Evolutionary conservation across 495 filamentous ascomycete genomes (phyloP), one percentile per base, ranked within the genome.

Genomic region (Podospora fimiseda): DNA sequence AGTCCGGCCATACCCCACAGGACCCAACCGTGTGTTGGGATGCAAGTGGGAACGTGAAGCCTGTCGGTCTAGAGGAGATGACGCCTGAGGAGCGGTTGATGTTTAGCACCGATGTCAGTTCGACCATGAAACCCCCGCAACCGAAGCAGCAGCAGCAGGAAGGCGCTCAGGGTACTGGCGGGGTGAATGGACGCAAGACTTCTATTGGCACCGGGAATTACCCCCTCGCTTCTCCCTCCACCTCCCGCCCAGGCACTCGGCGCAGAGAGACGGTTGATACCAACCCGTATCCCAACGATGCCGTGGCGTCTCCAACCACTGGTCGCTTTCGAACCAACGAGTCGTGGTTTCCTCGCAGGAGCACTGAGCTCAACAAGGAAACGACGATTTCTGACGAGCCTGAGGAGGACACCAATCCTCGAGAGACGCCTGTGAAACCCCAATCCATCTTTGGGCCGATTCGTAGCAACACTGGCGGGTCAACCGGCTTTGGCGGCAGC

Each of bases 241-340:
- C 79, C 19, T 72, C 73, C 37, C 83, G 92, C 48, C 89, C 90
- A 5, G 74, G 80, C 14, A 81, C 79, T 19, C 80, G 92, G 50
- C 86, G 90, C 60, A 85, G 93, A 51, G 90, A 96, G 68, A 91
- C 90, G n/a, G 79, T 80, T 22, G 94, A 97, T 57, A 85, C 86
- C 27, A 82, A 88, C 60, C 74, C 80, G 15, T 81, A 86, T 65
- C 78, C 81, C 50, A 74, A 75, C 16, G 60, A 50, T 9, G 62
- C 65, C n/a, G 46, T 79, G 22, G 63, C 71, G 11, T 77, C 81
- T 7, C 74, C 83, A n/a, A 67, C 73, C 4, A 70, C 69, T 13
- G 73, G 71, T 30, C 69, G 77, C 16, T 79, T 80, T 24, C 41
- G 64, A 5, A 71, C 73, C 38, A 76, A 80, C 6, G 76, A 79